These are phyloP conservation scores for Citrus mangshanensis DNA, from an alignment of 345 rosid species.

Conservation along the genomic window DNA sequence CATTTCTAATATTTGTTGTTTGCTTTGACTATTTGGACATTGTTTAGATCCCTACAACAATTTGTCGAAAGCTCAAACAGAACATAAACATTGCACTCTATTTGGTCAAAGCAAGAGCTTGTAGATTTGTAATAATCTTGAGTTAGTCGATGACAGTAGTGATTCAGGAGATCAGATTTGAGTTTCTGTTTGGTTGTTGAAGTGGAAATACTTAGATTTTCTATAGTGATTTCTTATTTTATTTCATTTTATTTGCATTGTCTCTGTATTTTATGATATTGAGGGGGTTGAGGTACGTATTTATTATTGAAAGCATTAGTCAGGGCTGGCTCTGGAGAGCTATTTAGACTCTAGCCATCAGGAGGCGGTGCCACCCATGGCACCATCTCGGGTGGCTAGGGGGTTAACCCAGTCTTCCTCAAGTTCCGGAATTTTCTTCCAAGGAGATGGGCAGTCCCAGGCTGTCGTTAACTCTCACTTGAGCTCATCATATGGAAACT, in stretches of 20 bases:
- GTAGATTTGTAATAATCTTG: slow-evolving; percentile 21
- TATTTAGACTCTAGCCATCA: slow-evolving; percentile 60
- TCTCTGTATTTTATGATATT: slow-evolving; percentile 23
- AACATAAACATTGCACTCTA: slow-evolving; percentile 25
- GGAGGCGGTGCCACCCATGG: slow-evolving; percentile 58
- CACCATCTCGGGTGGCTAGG: slow-evolving; percentile 77
- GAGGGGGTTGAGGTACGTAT: slow-evolving; percentile 24
- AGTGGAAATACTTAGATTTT: slow-evolving; percentile 15
- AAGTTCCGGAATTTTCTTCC: slow-evolving; percentile 89
- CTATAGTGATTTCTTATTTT: neutral
- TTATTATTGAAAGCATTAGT: slow-evolving; percentile 26
- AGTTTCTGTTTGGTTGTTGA: slow-evolving; percentile 25
- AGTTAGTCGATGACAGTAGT: slow-evolving; percentile 21
- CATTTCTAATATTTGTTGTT: slow-evolving; percentile 22
- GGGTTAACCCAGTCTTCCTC: slow-evolving; percentile 87
- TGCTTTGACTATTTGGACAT: slow-evolving; percentile 25
- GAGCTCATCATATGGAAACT: slow-evolving; percentile 75
- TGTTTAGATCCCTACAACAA: slow-evolving; percentile 44
- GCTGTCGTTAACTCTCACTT: slow-evolving; percentile 82
- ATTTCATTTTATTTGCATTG: slow-evolving; percentile 3
- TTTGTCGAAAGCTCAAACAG: slow-evolving; percentile 39
- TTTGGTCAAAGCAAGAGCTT: slow-evolving; percentile 28
- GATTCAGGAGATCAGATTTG: slow-evolving; percentile 20
- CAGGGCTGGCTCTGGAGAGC: slow-evolving; percentile 72
- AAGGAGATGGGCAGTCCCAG: slow-evolving; percentile 94